Conservation (phyloP, 2,329 filamentous ascomycete genomes). For the Cryphonectria radicalis region DNA sequence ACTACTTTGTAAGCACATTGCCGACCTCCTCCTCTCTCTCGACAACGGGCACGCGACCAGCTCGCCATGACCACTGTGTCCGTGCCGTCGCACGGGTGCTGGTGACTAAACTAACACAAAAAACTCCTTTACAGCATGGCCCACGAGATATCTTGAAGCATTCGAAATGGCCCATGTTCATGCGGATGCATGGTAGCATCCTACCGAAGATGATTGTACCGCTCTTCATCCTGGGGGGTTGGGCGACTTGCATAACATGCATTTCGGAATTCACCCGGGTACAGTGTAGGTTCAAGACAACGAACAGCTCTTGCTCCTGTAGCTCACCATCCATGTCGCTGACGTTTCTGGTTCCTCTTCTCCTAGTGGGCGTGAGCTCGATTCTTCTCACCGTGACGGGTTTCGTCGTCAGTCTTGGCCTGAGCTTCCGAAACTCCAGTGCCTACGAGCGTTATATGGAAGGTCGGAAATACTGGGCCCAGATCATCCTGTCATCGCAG, state of each 20-base stretch:
- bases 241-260: slow-evolving; percentile 69
- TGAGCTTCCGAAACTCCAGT: slow-evolving; percentile 78
- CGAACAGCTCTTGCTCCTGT: not conserved
- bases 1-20: slow-evolving; percentile 48
- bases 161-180: slow-evolving; percentile 78
- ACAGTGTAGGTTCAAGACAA: slow-evolving; percentile 13
- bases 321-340: slow-evolving; percentile 2
- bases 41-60: not conserved
- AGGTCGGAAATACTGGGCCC: slow-evolving; percentile 60
- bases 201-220: slow-evolving; percentile 75
- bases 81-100: not conserved
- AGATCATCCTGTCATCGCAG: slow-evolving; percentile 65
- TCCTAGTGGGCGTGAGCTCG: slow-evolving; percentile 58
- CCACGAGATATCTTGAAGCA: slow-evolving; percentile 74
- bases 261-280: slow-evolving; percentile 44
- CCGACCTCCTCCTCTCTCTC: not conserved
- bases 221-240: slow-evolving; percentile 63
- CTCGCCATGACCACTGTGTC: not conserved
- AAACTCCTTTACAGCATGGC: slow-evolving; percentile 43
- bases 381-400: slow-evolving; percentile 81
- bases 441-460: slow-evolving; percentile 72
- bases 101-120: not conserved
- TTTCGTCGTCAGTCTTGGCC: slow-evolving; percentile 79
- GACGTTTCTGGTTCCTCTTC: not conserved
- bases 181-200: slow-evolving; percentile 77